These are phyloP conservation scores for Cenchrus americanus DNA, from an alignment of 176 grass and related monocot species.

Conservation along the genomic window DNA sequence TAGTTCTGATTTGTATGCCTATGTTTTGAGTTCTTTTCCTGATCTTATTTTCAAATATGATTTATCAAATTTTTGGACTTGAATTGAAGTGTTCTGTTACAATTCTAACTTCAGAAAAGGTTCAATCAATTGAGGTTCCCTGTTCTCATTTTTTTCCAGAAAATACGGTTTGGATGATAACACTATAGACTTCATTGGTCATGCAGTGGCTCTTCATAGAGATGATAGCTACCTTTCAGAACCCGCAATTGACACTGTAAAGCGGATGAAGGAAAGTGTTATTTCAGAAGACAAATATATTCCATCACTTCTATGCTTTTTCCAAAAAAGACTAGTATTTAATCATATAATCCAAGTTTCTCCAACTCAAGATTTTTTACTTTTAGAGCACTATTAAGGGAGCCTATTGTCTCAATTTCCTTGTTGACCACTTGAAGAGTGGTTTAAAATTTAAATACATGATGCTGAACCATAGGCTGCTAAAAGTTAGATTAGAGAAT, in stretches of 20 bases:
- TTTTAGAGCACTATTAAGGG: neutral
- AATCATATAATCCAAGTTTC: neutral
- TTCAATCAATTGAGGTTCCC: neutral
- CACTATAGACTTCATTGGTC: conserved; percentile 94
- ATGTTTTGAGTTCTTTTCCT: neutral
- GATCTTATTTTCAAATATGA: neutral
- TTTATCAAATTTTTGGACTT: neutral
- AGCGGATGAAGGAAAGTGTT: conserved; percentile 80
- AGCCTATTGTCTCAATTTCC: neutral
- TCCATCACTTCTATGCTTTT: neutral
- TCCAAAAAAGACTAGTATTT: neutral
- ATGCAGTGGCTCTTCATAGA: conserved; percentile 87
- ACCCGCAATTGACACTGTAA: conserved; percentile 86
- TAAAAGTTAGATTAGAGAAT: neutral
- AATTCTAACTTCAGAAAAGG: neutral
- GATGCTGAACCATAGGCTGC: neutral
- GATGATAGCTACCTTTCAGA: conserved; percentile 83
- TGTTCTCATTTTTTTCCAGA: conserved; percentile 48
- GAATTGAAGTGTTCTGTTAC: neutral
- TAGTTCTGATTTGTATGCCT: neutral
- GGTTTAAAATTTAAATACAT: neutral
- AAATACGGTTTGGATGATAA: conserved; percentile 95
- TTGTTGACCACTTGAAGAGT: neutral
- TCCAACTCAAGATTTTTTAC: neutral
- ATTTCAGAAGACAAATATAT: neutral